phyloP scores from a whole-genome alignment of 306 rosid species.

The Adenanthera pavonina region DNA sequence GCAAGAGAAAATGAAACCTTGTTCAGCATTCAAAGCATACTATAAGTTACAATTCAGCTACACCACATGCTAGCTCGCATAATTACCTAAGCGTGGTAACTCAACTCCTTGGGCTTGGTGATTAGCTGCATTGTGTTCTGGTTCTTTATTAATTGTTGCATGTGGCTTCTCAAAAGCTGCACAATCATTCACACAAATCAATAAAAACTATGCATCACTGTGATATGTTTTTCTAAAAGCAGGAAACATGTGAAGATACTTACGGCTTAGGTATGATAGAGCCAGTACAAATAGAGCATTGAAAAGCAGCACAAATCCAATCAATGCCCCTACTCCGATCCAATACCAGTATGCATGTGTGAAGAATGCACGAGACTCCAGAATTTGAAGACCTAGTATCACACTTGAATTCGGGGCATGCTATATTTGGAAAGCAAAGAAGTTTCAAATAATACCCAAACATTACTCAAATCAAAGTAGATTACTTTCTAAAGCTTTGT shows the following conservation, averaged over 20 bases:
- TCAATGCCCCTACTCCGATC: conserved; percentile 51
- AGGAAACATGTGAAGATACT: conserved; percentile 30
- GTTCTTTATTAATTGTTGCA: conserved; percentile 41
- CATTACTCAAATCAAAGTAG: neutral
- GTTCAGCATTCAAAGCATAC: conserved; percentile 14
- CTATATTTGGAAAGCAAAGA: conserved; percentile 31
- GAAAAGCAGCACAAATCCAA: conserved; percentile 46
- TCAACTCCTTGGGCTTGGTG: conserved; percentile 38
- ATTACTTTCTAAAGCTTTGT: neutral
- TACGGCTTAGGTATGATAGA: conserved; percentile 49
- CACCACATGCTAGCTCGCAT: neutral
- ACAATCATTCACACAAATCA: conserved; percentile 27
- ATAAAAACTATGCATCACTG: neutral
- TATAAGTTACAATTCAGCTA: neutral
- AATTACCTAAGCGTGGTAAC: conserved; percentile 49
- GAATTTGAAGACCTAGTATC: conserved; percentile 16
- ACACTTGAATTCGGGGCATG: neutral
- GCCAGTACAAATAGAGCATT: conserved; percentile 36
- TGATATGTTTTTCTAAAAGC: neutral
- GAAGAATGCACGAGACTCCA: conserved; percentile 45
- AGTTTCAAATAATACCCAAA: conserved; percentile 6
- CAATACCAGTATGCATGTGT: conserved; percentile 59
- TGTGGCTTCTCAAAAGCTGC: conserved; percentile 60
- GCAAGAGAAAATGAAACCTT: conserved; percentile 25
- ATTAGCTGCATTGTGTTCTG: conserved; percentile 31